A percentile compares a stretch with the other conserved stretches of the same genome.
Evolutionary conservation across 1,139 yeast species (phyloP).

Genomic region (Pichiaceae sp.): DNA sequence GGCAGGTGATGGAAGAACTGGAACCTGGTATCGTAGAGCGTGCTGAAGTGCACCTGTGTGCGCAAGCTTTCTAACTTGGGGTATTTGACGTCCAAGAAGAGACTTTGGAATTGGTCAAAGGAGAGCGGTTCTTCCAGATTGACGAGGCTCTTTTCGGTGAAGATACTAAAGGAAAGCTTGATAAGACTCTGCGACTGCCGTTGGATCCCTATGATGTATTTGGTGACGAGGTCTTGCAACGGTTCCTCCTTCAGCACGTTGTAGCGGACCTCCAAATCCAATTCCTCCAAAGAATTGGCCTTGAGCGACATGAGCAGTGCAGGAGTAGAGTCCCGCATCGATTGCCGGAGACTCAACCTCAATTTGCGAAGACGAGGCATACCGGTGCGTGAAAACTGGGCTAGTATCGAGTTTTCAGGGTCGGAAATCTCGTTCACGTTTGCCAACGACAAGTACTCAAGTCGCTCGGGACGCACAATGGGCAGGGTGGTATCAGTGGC

Average conservation of each 20-base stretch:
- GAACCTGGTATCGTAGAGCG: conserved; percentile 12
- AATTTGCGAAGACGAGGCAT: conserved; percentile 28
- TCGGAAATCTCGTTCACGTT: conserved; percentile 1
- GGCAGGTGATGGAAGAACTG: conserved; percentile 21
- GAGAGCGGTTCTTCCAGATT: conserved; percentile 26
- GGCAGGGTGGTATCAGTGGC: background rate
- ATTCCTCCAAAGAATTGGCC: conserved; percentile 22
- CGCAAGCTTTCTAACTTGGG: conserved; percentile 27
- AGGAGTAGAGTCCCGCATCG: conserved; percentile 34
- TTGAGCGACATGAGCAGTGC: conserved; percentile 26
- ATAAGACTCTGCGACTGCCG: conserved; percentile 26
- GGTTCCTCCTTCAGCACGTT: conserved; percentile 29
- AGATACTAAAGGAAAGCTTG: conserved; percentile 34
- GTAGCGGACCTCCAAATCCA: conserved; percentile 37
- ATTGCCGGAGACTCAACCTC: conserved; percentile 38
- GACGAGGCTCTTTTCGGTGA: conserved; percentile 28
- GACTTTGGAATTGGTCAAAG: conserved; percentile 8
- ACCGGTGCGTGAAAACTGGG: background rate
- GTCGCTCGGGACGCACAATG: background rate
- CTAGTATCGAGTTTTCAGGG: background rate
- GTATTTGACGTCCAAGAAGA: conserved; percentile 8
- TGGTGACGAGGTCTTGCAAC: conserved; percentile 23
- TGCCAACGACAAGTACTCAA: background rate
- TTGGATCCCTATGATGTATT: conserved; percentile 21
- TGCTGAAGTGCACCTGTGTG: conserved; percentile 29